These are phyloP conservation scores for Psilocybe azurescens DNA, from an alignment of 768 basidiomycete species.

Conservation along the genomic window DNA sequence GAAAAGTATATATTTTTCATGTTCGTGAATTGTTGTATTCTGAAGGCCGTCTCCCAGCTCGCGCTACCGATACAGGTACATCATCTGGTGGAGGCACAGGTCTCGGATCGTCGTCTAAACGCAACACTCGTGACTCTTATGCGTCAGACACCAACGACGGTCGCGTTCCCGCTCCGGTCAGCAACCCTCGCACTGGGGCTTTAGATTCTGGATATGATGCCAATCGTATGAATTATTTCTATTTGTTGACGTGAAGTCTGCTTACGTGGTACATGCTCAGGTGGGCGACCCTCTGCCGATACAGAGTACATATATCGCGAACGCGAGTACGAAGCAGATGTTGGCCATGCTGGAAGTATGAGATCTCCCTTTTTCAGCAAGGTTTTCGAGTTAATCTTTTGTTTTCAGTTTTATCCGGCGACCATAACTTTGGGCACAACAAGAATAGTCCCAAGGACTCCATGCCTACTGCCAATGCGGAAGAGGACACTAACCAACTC, in stretches of 20 bases:
- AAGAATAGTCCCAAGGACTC: slow-evolving; percentile 11
- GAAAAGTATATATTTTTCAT: not conserved
- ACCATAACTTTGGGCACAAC: slow-evolving; percentile 15
- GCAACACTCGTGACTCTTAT: not conserved
- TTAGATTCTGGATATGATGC: not conserved
- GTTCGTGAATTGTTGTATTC: not conserved
- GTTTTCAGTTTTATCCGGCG: slow-evolving; percentile 2
- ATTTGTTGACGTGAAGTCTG: too few species aligned
- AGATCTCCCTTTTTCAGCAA: not conserved
- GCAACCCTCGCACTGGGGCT: not conserved
- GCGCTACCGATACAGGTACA: not conserved
- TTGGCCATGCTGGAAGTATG: slow-evolving; percentile 3
- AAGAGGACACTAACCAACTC: slow-evolving; percentile 19
- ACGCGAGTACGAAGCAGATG: not conserved
- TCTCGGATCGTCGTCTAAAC: not conserved
- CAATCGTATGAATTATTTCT: not conserved
- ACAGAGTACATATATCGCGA: not conserved
- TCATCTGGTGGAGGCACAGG: not conserved
- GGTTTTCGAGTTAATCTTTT: not conserved
- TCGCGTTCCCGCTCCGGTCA: not conserved
- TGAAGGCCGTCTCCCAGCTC: not conserved
- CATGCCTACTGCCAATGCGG: slow-evolving; percentile 15
- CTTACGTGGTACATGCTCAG: not conserved
- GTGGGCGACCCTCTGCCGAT: not conserved
- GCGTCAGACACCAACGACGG: not conserved